Evolutionary conservation across 2,329 filamentous ascomycete species (phyloP).

Genomic region (Aspergillus niger): DNA sequence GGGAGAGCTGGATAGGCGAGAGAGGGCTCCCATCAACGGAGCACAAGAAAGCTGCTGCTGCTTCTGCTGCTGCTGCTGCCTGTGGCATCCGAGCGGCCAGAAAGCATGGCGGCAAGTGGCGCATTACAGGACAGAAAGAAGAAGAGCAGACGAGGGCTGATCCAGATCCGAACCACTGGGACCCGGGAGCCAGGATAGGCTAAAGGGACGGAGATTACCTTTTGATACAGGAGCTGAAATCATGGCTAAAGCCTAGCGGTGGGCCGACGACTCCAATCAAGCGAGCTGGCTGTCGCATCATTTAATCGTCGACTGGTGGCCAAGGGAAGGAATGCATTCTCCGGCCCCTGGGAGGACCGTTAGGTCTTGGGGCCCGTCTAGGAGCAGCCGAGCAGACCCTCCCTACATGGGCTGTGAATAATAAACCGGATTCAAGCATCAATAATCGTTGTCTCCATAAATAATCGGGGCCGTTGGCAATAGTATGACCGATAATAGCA

Average conservation of each 20-base stretch:
- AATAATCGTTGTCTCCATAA: neutral
- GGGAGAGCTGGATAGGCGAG: conserved; percentile 15
- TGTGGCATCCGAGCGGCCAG: conserved; percentile 10
- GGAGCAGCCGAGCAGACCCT: no score
- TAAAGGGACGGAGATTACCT: conserved; percentile 16
- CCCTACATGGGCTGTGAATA: conserved; percentile 4
- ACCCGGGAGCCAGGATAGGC: conserved; percentile 27
- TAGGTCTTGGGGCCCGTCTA: neutral
- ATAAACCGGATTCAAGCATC: neutral
- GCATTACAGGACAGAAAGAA: conserved; percentile 14
- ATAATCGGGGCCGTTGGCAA: conserved; percentile 7
- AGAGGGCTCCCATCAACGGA: conserved; percentile 2
- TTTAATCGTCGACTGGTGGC: neutral
- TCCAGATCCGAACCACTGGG: conserved; percentile 28
- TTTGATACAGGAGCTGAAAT: conserved; percentile 10
- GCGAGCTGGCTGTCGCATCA: neutral
- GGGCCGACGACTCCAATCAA: neutral
- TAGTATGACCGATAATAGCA: conserved; percentile 10
- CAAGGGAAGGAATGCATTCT: neutral
- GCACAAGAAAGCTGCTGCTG: neutral
- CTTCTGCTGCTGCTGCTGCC: neutral
- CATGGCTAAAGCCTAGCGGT: neutral
- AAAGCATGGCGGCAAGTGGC: conserved; percentile 24
- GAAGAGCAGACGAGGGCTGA: conserved; percentile 16
- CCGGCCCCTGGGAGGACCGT: neutral